These are phyloP conservation scores for Zymoseptoria crescenta DNA, from an alignment of 2,329 filamentous ascomycete species.

Conservation along the genomic window DNA sequence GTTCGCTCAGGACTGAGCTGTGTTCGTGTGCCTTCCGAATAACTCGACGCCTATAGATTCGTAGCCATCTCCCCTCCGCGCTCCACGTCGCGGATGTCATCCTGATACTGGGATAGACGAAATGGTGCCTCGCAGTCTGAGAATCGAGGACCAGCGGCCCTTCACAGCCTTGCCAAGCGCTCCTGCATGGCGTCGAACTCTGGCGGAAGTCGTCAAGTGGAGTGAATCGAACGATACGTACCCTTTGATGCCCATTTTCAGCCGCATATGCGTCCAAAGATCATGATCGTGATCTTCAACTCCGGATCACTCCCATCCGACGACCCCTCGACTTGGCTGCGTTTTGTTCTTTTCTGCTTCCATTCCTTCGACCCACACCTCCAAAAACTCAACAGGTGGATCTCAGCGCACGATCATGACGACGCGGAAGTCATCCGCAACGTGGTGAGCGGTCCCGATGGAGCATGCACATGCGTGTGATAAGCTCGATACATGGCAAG, in stretches of 20 bases:
- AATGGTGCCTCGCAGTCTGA: no score
- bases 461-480: background rate
- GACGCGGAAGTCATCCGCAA: background rate
- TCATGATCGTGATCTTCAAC: background rate
- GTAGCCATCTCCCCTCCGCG: background rate
- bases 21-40: background rate
- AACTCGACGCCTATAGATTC: background rate
- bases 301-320: background rate
- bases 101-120: no score
- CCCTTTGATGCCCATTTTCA: background rate
- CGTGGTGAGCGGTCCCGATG: background rate
- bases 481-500: background rate
- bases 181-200: no score
- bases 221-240: background rate
- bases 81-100: no score
- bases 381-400: background rate
- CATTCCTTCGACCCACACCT: background rate
- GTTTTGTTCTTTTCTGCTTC: background rate
- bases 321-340: background rate
- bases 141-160: background rate
- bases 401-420: background rate
- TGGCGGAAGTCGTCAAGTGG: background rate
- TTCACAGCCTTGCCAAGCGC: background rate
- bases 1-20: background rate
- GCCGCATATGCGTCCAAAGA: background rate